Evolutionary conservation across 192 early-diverging fungal genomes (phyloP), one percentile per base, ranked within the genome.

Genomic region (Umbelopsis sp.): DNA sequence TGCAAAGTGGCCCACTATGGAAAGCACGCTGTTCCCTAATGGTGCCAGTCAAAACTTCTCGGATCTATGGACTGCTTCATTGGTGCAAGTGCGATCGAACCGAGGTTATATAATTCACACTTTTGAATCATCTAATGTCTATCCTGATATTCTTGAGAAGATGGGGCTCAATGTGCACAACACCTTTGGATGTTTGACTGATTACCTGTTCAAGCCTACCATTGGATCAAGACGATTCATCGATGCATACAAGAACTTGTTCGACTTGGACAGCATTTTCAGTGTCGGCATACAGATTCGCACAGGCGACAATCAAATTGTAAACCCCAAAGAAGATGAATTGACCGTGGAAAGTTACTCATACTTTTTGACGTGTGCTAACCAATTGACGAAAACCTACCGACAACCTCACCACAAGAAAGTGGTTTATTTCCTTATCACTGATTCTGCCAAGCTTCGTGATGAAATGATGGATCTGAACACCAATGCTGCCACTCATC

Each of bases 241-340:
- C 45, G 73, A 77, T 50, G 69, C 74, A 27, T 83, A 80, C 33
- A 67, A 71, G 44, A 16, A 74, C 9, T 25, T 80, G 4, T 73
- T 83, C 35, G 51, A 66, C n/a, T 58, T 80, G 49, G 66, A 80
- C 3, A 74, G 73, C 49, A 66, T 83, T 25, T 75, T 83, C 41
- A 70, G 68, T 25, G 74, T 83, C 70, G 81, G 81, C 37, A 76
- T 83, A 13, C 81, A 82, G 55, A 74, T 83, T 13, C 50, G 74
- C n/a, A 78, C 81, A 2, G 76, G 80, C 23, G 77, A 82, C 64
- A 72, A 75, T 25, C 71, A 71, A 10, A 49, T 80, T n/a, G 78
- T 74, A 7, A 80, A 80, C 25, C 78, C 78, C 12, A 61, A 76
- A 35, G 49, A 61, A 18, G 78, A 80, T 51, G 52, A 69, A 16